phyloP scores from a whole-genome alignment of 768 basidiomycete species.

The Krasilnikovozyma curviuscula region DNA sequence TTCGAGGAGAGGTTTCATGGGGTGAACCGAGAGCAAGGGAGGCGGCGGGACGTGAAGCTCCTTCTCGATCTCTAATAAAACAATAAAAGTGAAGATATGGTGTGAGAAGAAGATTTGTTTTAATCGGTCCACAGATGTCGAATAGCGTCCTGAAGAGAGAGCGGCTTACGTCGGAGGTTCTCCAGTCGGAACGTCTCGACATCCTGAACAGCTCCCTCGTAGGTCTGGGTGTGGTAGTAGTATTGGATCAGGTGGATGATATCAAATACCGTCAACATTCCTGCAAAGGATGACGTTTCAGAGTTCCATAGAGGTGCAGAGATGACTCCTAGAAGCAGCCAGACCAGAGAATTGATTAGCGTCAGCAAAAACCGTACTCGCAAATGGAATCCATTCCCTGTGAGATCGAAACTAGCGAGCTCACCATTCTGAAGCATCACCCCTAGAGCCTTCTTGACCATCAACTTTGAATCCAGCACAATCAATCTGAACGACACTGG shows the following conservation, averaged over 20 bases:
- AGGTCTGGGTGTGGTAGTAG: slow-evolving; percentile 71
- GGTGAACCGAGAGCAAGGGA: slow-evolving; percentile 73
- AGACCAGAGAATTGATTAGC: slow-evolving; percentile 4
- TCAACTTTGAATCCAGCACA: slow-evolving; percentile 85
- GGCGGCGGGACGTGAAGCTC: slow-evolving; percentile 79
- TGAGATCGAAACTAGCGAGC: slow-evolving; percentile 5
- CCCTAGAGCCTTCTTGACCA: slow-evolving; percentile 74
- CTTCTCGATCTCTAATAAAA: slow-evolving; percentile 86
- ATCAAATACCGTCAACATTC: slow-evolving; percentile 98
- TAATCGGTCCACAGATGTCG: no score
- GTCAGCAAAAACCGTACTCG: not conserved
- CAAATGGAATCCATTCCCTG: not conserved
- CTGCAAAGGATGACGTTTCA: slow-evolving; percentile 69
- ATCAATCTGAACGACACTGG: slow-evolving; percentile 93
- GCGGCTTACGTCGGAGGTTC: slow-evolving; percentile 55
- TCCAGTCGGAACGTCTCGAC: slow-evolving; percentile 84
- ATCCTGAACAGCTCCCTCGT: slow-evolving; percentile 67
- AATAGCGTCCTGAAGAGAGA: no score
- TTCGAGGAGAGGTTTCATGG: slow-evolving; percentile 67
- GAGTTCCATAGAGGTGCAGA: slow-evolving; percentile 98
- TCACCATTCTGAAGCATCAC: slow-evolving; percentile 49
- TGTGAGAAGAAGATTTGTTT: no score
- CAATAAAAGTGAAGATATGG: no score
- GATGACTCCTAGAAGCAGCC: slow-evolving; percentile 51
- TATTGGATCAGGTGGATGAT: slow-evolving; percentile 98